Percentiles rank a stretch among this genome's conserved stretches.
Conservation (phyloP, 805 yeast species). For the Wickerhamiella nectarea region DNA sequence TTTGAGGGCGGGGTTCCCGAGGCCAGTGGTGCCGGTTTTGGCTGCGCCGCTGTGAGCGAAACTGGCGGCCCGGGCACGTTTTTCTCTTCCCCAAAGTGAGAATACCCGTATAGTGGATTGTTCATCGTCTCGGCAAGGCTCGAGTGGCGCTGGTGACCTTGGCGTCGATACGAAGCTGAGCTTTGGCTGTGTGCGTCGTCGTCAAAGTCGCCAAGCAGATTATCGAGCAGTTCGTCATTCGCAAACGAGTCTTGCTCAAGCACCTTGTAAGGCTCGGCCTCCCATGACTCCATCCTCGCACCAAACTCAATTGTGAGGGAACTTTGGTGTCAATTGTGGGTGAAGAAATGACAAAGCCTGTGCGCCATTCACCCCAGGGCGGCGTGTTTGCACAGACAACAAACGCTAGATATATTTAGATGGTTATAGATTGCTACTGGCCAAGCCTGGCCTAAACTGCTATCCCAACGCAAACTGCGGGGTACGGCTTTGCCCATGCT, state of each 20-base stretch:
- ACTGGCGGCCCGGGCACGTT: neutral
- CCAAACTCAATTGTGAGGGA: neutral
- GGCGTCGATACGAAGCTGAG: neutral
- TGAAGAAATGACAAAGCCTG: neutral
- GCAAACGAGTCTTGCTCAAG: neutral
- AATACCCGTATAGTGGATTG: constrained; percentile 1
- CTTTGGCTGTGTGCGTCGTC: neutral
- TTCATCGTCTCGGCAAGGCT: constrained; percentile 6
- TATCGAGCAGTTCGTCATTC: neutral
- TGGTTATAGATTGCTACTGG: too few species aligned
- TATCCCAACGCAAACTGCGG: too few species aligned
- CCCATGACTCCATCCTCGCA: constrained; percentile 9
- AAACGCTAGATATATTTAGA: neutral
- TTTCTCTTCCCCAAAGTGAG: constrained; percentile 2
- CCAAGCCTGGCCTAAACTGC: too few species aligned
- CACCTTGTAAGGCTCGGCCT: constrained; percentile 4
- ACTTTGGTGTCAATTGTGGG: neutral
- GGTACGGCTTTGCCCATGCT: too few species aligned
- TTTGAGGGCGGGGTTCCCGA: neutral
- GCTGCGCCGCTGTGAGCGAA: neutral
- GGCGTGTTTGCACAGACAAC: neutral
- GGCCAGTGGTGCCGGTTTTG: neutral
- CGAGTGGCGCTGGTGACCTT: constrained; percentile 1
- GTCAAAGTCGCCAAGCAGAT: neutral
- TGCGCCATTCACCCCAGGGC: neutral